Evolutionary conservation across 2,329 filamentous ascomycete species (phyloP).

Genomic region (Aspergillus arachidicola): DNA sequence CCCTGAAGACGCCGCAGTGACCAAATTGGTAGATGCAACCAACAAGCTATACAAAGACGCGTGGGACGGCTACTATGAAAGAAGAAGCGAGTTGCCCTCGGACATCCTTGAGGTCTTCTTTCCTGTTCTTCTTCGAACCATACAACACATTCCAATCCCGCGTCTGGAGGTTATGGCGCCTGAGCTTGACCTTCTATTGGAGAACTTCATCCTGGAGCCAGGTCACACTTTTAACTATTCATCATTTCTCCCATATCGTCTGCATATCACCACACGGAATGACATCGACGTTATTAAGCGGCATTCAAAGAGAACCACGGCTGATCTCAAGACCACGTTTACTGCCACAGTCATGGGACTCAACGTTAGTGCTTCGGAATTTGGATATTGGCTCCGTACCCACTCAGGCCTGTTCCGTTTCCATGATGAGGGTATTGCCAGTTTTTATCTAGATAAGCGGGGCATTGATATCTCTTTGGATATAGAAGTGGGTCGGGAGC

Average conservation of each 20-base stretch:
- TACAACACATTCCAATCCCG: conserved; percentile 89
- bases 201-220: conserved; percentile 88
- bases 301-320: conserved; percentile 65
- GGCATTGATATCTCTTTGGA: conserved; percentile 87
- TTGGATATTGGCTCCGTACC: conserved; percentile 85
- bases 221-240: conserved; percentile 80
- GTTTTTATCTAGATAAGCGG: conserved; percentile 80
- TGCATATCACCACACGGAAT: conserved; percentile 81
- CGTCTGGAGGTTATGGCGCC: conserved; percentile 85
- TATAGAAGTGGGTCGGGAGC: conserved; percentile 76
- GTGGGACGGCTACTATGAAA: conserved; percentile 64
- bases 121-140: conserved; percentile 71
- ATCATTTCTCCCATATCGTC: conserved; percentile 84
- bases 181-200: conserved; percentile 79
- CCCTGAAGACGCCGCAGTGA: conserved; percentile 70
- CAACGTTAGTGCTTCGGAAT: conserved; percentile 79
- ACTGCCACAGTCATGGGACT: conserved; percentile 80
- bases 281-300: conserved; percentile 84
- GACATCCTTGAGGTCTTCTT: conserved; percentile 81
- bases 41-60: conserved; percentile 70
- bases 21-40: conserved; percentile 67
- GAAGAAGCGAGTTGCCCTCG: conserved; percentile 71
- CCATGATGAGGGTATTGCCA: conserved; percentile 80
- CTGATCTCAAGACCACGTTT: conserved; percentile 69
- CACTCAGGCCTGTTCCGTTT: conserved; percentile 76